These are phyloP conservation scores for Ophiorrhiza pumila DNA, from an alignment of 257 asterid genomes.

Conservation along the genomic window DNA sequence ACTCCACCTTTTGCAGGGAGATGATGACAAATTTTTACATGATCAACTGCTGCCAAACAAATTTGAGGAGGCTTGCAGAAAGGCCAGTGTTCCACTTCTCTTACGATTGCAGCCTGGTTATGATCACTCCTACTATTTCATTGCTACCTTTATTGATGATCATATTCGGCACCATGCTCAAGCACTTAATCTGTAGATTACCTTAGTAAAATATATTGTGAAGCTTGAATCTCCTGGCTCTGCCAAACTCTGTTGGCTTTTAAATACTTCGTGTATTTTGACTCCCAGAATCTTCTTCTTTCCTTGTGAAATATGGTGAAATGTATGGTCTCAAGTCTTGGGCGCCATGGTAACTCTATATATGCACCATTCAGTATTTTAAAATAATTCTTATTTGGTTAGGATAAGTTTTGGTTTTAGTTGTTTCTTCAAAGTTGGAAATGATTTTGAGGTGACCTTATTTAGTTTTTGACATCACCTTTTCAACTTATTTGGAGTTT, in stretches of 20 bases:
- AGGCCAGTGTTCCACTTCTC: conserved; percentile 54
- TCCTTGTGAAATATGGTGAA: neutral
- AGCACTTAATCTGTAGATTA: conserved; percentile 50
- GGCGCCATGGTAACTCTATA: neutral
- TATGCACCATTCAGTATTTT: neutral
- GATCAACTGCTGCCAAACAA: conserved; percentile 71
- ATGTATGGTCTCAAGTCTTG: neutral
- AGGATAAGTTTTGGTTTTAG: neutral
- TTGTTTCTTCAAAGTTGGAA: neutral
- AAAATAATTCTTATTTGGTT: neutral
- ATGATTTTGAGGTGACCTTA: neutral
- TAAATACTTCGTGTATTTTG: neutral
- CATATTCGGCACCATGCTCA: conserved; percentile 90
- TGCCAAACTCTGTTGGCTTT: neutral
- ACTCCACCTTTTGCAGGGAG: conserved; percentile 52
- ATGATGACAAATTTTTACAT: conserved; percentile 63
- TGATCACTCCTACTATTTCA: conserved; percentile 86
- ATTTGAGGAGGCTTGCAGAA: conserved; percentile 77
- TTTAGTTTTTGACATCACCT: neutral
- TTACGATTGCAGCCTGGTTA: conserved; percentile 84
- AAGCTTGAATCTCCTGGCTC: neutral
- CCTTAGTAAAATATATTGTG: neutral
- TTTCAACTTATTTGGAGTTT: neutral
- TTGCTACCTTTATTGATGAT: conserved; percentile 80
- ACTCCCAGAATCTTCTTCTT: neutral